These are phyloP conservation scores for Wickerhamomyces sydowiorum DNA, from an alignment of 805 yeast genomes.

Conservation along the genomic window DNA sequence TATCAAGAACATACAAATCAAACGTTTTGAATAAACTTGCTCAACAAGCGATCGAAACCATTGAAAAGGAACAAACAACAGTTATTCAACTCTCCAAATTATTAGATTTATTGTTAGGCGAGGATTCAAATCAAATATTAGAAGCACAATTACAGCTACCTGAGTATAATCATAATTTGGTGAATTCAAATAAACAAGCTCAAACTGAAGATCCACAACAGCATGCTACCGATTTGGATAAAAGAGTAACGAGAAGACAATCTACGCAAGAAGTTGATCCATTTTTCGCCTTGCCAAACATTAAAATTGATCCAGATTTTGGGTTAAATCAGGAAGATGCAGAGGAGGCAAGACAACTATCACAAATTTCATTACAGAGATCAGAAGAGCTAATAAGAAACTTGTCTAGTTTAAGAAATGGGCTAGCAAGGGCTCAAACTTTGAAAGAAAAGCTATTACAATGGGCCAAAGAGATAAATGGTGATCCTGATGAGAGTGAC, in stretches of 20 bases:
- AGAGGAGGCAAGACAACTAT: conserved; percentile 65
- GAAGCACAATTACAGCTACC: conserved; percentile 65
- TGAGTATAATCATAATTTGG: conserved; percentile 59
- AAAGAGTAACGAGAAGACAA: conserved; percentile 24
- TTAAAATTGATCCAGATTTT: conserved; percentile 35
- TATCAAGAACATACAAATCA: conserved; percentile 59
- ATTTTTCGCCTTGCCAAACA: conserved; percentile 60
- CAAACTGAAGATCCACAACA: conserved; percentile 11
- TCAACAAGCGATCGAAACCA: conserved; percentile 64
- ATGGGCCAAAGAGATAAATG: conserved; percentile 88
- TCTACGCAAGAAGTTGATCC: conserved; percentile 41
- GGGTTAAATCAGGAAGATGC: conserved; percentile 52
- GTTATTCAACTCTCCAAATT: conserved; percentile 67
- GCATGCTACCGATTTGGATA: conserved; percentile 18
- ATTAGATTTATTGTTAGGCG: conserved; percentile 79
- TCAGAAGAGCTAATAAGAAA: conserved; percentile 83
- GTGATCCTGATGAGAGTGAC: conserved; percentile 44
- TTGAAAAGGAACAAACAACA: conserved; percentile 75
- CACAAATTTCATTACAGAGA: conserved; percentile 75
- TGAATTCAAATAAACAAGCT: conserved; percentile 1
- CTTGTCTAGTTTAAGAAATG: conserved; percentile 65
- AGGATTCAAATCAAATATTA: conserved; percentile 64
- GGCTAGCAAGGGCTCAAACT: conserved; percentile 72
- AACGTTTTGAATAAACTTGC: conserved; percentile 57
- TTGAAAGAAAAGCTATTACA: conserved; percentile 61